phyloP scores from a whole-genome alignment of 2,329 filamentous ascomycete genomes.

The Fusarium palustre region DNA sequence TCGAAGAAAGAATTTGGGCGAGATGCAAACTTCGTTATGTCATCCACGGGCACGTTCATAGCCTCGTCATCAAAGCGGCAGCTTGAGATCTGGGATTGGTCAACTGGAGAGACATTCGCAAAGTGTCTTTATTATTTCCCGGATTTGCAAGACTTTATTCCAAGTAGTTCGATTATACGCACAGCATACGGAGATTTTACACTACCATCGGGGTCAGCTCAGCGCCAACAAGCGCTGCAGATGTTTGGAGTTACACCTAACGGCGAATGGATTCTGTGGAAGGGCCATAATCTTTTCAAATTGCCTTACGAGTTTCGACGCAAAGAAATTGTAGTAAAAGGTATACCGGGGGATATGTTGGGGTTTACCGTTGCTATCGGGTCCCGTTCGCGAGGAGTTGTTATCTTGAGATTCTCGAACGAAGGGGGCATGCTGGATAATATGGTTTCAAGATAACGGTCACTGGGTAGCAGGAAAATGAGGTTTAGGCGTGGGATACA shows the following conservation, averaged over 20 bases:
- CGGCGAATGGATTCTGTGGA: neutral
- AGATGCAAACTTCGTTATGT: accelerated
- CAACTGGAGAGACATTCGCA: neutral
- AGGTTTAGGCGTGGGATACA: accelerated
- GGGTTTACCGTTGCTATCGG: neutral
- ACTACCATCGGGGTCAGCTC: accelerated
- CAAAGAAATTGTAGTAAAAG: accelerated
- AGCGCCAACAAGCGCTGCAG: neutral
- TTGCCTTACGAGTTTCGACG: accelerated
- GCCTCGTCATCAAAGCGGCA: accelerated
- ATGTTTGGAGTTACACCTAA: neutral
- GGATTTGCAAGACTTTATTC: neutral
- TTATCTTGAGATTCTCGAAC: neutral
- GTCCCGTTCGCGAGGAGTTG: accelerated
- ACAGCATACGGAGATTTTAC: neutral
- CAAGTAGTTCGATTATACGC: neutral
- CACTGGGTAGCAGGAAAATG: neutral
- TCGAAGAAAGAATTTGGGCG: accelerated
- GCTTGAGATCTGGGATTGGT: neutral
- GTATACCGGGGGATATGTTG: neutral
- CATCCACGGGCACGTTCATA: neutral
- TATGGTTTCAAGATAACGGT: neutral
- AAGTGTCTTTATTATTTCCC: accelerated
- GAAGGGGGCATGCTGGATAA: neutral
- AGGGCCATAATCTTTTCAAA: neutral